Conservation (phyloP, 331 rosid genomes). For the Pyracantha coccinea region DNA sequence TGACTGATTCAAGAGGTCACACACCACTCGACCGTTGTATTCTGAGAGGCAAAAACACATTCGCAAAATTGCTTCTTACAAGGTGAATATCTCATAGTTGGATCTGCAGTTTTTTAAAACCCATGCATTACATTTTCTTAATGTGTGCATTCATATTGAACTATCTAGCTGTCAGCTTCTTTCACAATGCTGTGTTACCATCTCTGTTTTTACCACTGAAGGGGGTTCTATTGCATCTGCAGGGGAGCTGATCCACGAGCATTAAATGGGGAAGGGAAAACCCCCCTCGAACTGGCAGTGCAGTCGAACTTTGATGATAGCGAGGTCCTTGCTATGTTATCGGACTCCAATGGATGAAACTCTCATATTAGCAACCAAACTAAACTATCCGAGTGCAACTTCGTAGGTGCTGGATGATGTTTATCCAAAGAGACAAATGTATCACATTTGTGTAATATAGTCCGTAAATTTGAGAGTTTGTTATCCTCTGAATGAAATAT, state of each 20-base stretch:
- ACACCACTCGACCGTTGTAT: slow-evolving; percentile 79
- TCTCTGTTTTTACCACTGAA: slow-evolving; percentile 7
- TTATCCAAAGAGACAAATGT: slow-evolving; percentile 27
- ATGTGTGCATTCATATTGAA: neutral
- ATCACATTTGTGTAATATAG: slow-evolving; percentile 65
- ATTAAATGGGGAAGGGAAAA: slow-evolving; percentile 80
- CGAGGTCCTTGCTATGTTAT: slow-evolving; percentile 45
- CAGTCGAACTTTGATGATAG: slow-evolving; percentile 59
- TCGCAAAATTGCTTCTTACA: slow-evolving; percentile 64
- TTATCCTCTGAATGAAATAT: slow-evolving; percentile 27
- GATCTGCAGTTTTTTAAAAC: neutral
- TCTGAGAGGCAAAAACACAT: slow-evolving; percentile 50
- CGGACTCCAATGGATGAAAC: slow-evolving; percentile 64
- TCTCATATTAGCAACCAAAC: neutral
- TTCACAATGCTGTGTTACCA: neutral
- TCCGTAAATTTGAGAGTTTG: slow-evolving; percentile 42
- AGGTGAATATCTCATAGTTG: slow-evolving; percentile 40
- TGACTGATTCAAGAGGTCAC: slow-evolving; percentile 68
- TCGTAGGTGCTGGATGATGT: slow-evolving; percentile 17
- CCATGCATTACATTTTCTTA: neutral
- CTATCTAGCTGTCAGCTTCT: neutral
- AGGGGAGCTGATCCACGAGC: slow-evolving; percentile 95
- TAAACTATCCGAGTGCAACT: slow-evolving; percentile 15
- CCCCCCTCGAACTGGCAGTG: slow-evolving; percentile 60
- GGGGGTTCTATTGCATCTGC: slow-evolving; percentile 20